Percentiles rank a stretch among this genome's conserved stretches.
Conservation (phyloP, 1,139 yeast species). For the Taphrina communis region DNA sequence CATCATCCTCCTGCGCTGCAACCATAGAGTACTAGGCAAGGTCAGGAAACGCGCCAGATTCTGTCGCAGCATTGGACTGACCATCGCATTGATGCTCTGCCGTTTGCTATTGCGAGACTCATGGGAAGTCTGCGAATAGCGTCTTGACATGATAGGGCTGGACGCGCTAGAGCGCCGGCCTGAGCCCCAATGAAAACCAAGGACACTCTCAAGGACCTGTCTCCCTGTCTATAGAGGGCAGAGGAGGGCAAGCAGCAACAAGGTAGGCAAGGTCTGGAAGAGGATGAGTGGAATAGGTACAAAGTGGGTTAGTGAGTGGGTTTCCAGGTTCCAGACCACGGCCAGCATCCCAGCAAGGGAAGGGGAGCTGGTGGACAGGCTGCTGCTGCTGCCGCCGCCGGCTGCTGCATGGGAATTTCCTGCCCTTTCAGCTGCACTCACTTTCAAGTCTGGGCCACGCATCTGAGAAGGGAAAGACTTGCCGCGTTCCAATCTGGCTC, state of each 20-base stretch:
- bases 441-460: too few species aligned
- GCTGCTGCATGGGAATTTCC: not conserved
- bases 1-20: conserved; percentile 53
- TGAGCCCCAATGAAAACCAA: not conserved
- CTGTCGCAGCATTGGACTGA: not conserved
- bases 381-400: too few species aligned
- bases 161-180: conserved; percentile 22
- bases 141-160: conserved; percentile 13
- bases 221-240: not conserved
- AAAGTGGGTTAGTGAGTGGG: not conserved
- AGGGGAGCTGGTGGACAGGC: not conserved
- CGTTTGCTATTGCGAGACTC: conserved; percentile 36
- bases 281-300: not conserved
- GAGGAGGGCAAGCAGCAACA: not conserved
- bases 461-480: too few species aligned
- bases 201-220: not conserved
- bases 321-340: not conserved
- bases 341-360: not conserved
- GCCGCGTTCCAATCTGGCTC: too few species aligned
- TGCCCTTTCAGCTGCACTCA: too few species aligned
- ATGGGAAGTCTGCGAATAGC: conserved; percentile 19
- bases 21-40: conserved; percentile 43
- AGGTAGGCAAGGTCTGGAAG: not conserved
- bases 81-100: conserved; percentile 41
- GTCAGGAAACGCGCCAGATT: not conserved